These are phyloP conservation scores for Puccinia horiana DNA, from an alignment of 1,284 basidiomycete species.

Conservation along the genomic window DNA sequence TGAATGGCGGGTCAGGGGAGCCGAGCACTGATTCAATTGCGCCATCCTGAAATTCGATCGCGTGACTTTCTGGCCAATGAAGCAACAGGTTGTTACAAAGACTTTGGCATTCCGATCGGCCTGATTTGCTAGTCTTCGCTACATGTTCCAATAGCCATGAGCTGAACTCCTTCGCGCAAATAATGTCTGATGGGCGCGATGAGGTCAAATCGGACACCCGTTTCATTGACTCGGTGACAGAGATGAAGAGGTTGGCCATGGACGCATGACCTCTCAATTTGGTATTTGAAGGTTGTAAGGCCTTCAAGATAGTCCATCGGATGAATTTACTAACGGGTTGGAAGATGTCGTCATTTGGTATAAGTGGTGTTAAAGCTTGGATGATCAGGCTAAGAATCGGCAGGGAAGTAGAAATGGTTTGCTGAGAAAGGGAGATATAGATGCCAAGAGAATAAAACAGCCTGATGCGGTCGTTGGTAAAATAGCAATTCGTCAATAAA, in stretches of 20 bases:
- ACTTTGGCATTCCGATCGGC: background rate
- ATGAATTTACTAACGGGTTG: constrained; percentile 34
- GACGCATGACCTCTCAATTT: constrained; percentile 21
- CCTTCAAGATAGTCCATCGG: constrained; percentile 32
- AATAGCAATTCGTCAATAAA: constrained; percentile 68
- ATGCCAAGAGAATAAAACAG: constrained; percentile 73
- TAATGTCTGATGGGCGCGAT: background rate
- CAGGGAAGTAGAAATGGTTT: constrained; percentile 64
- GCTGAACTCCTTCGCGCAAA: constrained; percentile 29
- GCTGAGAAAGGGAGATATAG: constrained; percentile 64
- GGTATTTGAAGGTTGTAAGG: constrained; percentile 11
- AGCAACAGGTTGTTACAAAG: constrained; percentile 29
- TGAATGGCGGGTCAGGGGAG: constrained; percentile 27
- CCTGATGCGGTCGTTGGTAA: constrained; percentile 83
- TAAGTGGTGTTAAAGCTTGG: constrained; percentile 30
- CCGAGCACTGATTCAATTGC: constrained; percentile 22
- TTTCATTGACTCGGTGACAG: constrained; percentile 18
- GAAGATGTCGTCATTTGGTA: constrained; percentile 36
- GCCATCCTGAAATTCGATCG: background rate
- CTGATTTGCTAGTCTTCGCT: constrained; percentile 8
- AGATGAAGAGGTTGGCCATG: constrained; percentile 21
- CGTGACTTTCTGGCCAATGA: constrained; percentile 43
- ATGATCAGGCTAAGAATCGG: constrained; percentile 58
- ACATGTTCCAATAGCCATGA: constrained; percentile 35
- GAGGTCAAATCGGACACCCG: constrained; percentile 26